Evolutionary conservation across 176 grass and related monocot genomes (phyloP).

Genomic region (Elaeis guineensis): DNA sequence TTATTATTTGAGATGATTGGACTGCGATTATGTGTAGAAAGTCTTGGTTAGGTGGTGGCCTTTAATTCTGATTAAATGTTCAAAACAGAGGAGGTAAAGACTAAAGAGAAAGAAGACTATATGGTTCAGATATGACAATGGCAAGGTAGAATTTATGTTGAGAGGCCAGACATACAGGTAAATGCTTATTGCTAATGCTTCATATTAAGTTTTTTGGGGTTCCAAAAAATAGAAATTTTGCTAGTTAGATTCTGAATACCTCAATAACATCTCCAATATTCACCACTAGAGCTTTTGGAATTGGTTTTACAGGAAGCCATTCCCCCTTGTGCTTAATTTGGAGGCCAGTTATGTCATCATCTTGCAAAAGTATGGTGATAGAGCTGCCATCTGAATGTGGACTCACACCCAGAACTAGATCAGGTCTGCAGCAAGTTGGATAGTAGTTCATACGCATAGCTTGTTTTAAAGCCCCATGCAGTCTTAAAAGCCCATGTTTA

Average conservation of each 20-base stretch:
- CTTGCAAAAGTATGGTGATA: conserved; percentile 30
- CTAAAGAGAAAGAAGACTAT: no score
- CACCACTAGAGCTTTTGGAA: conserved; percentile 28
- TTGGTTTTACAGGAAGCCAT: conserved; percentile 24
- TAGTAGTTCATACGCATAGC: conserved; percentile 31
- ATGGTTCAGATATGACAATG: no score
- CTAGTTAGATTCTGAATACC: conserved; percentile 9
- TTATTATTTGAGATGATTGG: no score
- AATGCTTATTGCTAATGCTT: no score
- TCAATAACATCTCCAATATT: conserved; percentile 32
- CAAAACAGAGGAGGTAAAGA: no score
- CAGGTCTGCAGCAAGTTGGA: conserved; percentile 26
- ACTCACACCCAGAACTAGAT: conserved; percentile 22
- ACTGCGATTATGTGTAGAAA: no score
- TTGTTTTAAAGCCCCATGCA: background rate
- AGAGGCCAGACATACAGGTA: no score
- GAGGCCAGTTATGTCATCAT: conserved; percentile 23
- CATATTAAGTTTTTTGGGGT: no score
- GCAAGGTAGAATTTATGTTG: no score
- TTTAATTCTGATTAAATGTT: no score
- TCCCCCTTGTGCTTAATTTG: conserved; percentile 22
- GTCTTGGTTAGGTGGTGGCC: no score
- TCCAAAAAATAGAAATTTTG: no score
- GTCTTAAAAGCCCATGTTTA: background rate
- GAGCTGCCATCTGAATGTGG: conserved; percentile 21